Base-by-base conservation (phyloP, 139 green algal genomes). In the Chlamydomonas applanata region DNA sequence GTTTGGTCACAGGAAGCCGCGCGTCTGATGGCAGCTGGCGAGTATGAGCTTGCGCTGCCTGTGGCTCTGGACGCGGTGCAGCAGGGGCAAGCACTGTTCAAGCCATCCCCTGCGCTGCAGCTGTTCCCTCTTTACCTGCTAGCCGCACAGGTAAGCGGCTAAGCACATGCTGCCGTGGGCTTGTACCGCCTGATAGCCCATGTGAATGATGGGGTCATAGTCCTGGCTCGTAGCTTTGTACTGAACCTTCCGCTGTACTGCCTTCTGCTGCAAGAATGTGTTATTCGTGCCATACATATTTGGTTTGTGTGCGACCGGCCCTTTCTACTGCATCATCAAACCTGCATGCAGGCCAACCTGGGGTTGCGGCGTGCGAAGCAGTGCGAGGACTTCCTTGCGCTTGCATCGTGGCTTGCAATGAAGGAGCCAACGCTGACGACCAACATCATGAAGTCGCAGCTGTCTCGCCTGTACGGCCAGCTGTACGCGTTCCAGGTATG, bases 111-210 rank as follows among this genome's bases (percentile, higher is more conserved):
- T 44, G 87, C 87, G 20, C 75, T 94, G 64, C 87, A 94, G 82
- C 79, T 96, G 24, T 96, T 96, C 61, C 89, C 91, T 4, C 77
- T 96, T 1, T 96, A 94, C 73, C 84, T 96, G 9, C 79, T 94
- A 30, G 91, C 87, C 53, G 89, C 91, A 14, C 89, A 94, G 86
- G 88, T 82, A 30, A 57, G 75, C 32, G 4, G 20, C 40, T 60
- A 2, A 29, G 62, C 11, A 52, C 9, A 3, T 69, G 62, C 11
- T 65, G 57, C 20, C 1, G 24, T 7, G 40, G 40, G 40, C 40
- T 49, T 9, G 7, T 7, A 11, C 13, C 54, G 24, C 54, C 54
- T 63, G 54, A 63, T n/a, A n/a, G n/a, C n/a, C n/a, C n/a, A 34
- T 33, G 17, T 14, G 20, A 30, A 65, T 30, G 57, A 30, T 33